phyloP scores from a whole-genome alignment of 495 filamentous ascomycete species.

The Penicillium steckii region DNA sequence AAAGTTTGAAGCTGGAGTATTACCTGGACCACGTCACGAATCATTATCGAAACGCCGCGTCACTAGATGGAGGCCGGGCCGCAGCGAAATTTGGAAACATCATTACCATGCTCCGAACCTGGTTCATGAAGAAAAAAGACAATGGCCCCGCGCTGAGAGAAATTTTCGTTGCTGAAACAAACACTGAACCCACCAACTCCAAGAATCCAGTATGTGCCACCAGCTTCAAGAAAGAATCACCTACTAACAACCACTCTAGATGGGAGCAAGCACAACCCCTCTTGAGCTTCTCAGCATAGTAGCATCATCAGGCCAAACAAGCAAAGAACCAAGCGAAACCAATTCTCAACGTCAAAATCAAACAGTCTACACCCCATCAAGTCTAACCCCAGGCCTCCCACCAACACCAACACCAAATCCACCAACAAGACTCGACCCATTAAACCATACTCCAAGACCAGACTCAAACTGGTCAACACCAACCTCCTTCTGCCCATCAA shows the following conservation, averaged over 20 bases:
- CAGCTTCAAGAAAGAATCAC: neutral
- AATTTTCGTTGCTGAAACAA: slow-evolving; percentile 21
- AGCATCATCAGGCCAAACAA: slow-evolving; percentile 4
- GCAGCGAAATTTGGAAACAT: slow-evolving; percentile 77
- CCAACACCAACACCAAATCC: slow-evolving; percentile 2
- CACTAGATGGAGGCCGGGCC: slow-evolving; percentile 63
- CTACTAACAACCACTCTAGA: neutral
- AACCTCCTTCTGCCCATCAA: slow-evolving; percentile 6
- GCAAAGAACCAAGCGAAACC: neutral
- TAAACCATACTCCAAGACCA: slow-evolving; percentile 1
- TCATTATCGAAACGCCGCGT: slow-evolving; percentile 63
- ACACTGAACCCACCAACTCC: slow-evolving; percentile 4
- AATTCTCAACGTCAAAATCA: slow-evolving; percentile 4
- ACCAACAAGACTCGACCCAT: neutral
- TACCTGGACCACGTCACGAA: slow-evolving; percentile 67
- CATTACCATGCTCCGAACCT: slow-evolving; percentile 67
- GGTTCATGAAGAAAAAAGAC: slow-evolving; percentile 60
- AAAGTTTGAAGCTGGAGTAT: slow-evolving; percentile 71
- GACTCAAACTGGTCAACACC: slow-evolving; percentile 7
- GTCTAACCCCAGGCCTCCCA: slow-evolving; percentile 3
- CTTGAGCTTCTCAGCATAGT: slow-evolving; percentile 47
- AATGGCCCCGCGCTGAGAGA: slow-evolving; percentile 29
- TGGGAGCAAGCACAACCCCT: slow-evolving; percentile 5
- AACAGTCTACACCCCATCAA: slow-evolving; percentile 11
- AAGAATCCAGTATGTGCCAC: slow-evolving; percentile 1